Percentiles rank a stretch among this genome's conserved stretches.
Conservation (phyloP, 1,284 basidiomycete species). For the Malassezia equina region DNA sequence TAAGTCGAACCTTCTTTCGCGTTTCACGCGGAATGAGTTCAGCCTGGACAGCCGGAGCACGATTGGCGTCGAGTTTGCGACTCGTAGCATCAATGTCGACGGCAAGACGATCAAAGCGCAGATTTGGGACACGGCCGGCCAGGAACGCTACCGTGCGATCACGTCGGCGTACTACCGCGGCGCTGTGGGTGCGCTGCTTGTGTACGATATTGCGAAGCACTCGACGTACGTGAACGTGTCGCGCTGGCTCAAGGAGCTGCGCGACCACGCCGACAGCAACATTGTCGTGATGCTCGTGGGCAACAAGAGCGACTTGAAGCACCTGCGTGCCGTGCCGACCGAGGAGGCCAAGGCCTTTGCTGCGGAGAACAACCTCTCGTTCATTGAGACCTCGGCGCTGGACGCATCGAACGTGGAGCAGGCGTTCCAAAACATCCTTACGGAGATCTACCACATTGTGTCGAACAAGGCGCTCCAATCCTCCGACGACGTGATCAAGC, state of each 20-base stretch:
- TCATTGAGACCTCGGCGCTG: constrained; percentile 96
- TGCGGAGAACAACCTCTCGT: constrained; percentile 69
- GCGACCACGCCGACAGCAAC: constrained; percentile 54
- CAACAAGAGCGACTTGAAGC: constrained; percentile 92
- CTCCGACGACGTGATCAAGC: constrained; percentile 47
- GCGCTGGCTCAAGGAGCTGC: constrained; percentile 95
- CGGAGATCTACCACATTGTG: constrained; percentile 51
- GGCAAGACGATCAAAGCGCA: constrained; percentile 97
- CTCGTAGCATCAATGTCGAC: constrained; percentile 85
- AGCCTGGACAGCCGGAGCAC: constrained; percentile 90
- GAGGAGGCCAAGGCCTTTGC: constrained; percentile 54
- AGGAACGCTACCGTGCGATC: constrained; percentile 97
- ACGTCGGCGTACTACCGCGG: constrained; percentile 94
- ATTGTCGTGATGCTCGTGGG: constrained; percentile 54
- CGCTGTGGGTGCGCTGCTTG: constrained; percentile 61
- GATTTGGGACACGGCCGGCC: constrained; percentile 97
- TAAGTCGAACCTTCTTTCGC: constrained; percentile 59
- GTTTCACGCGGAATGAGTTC: constrained; percentile 97
- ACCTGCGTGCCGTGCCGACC: constrained; percentile 86
- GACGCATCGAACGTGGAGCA: constrained; percentile 93
- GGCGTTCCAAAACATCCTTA: constrained; percentile 90
- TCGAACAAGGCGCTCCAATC: constrained; percentile 48
- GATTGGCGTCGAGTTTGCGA: constrained; percentile 98
- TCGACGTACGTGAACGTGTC: constrained; percentile 89
- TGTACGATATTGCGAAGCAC: constrained; percentile 60